A percentile compares a stretch with the other conserved stretches of the same genome.
Conservation (phyloP, 768 basidiomycete species). For the Leucocoprinus leucothites region DNA sequence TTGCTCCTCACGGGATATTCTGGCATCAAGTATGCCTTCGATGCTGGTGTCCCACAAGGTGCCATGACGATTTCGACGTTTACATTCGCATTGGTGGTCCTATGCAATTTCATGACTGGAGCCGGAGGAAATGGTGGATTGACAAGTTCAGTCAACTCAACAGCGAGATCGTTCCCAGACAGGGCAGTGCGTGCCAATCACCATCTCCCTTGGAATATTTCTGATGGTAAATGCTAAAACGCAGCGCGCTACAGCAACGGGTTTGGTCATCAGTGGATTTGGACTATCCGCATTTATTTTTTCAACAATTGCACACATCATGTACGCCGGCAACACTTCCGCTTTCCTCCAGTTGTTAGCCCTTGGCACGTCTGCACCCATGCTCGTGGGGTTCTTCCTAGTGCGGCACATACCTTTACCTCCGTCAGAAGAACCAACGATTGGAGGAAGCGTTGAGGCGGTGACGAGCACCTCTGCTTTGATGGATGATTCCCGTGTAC, state of each 20-base stretch:
- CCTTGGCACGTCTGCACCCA: slow-evolving; percentile 74
- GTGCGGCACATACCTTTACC: slow-evolving; percentile 64
- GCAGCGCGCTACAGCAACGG: slow-evolving; percentile 73
- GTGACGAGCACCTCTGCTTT: slow-evolving; percentile 13
- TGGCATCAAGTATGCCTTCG: slow-evolving; percentile 68
- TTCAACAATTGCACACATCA: slow-evolving; percentile 65
- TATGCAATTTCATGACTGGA: slow-evolving; percentile 73
- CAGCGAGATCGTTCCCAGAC: slow-evolving; percentile 81
- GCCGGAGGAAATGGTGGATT: slow-evolving; percentile 74
- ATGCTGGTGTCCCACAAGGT: slow-evolving; percentile 41
- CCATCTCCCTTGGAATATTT: too few species aligned
- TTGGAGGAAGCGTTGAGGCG: slow-evolving; percentile 13
- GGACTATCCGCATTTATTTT: slow-evolving; percentile 92
- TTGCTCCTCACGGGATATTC: slow-evolving; percentile 69
- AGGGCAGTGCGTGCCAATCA: slow-evolving; percentile 43
- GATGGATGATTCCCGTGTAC: slow-evolving; percentile 6
- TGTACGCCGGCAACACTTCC: slow-evolving; percentile 71
- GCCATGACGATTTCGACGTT: slow-evolving; percentile 35
- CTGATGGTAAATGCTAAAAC: too few species aligned
- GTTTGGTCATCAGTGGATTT: slow-evolving; percentile 81
- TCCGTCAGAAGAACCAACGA: slow-evolving; percentile 28
- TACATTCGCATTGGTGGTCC: slow-evolving; percentile 47
- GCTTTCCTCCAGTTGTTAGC: slow-evolving; percentile 74
- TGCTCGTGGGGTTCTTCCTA: slow-evolving; percentile 74
- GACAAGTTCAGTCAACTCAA: slow-evolving; percentile 69